Evolutionary conservation across 139 green algal species (phyloP).

Genomic region (Eudorina sp.): DNA sequence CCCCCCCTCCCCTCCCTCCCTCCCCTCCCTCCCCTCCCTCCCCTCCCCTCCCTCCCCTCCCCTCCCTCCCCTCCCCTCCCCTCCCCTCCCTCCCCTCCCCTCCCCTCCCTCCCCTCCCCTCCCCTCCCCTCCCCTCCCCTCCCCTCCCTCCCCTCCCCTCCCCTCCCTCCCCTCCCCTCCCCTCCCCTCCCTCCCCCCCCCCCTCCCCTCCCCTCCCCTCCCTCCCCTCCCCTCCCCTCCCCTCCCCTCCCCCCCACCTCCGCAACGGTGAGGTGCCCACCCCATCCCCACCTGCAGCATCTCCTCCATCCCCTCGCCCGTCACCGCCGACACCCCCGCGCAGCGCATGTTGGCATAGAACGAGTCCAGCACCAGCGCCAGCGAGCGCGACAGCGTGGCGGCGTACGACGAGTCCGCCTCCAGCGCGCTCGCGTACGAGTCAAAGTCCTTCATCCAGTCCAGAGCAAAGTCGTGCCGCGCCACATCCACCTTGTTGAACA

Average conservation of each 20-base stretch:
- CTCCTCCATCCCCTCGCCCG: constrained; percentile 91
- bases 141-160: not conserved
- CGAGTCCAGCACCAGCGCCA: constrained; percentile 91
- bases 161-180: not conserved
- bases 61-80: too few species aligned
- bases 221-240: not conserved
- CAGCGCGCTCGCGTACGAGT: constrained; percentile 86
- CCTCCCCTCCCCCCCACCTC: not conserved
- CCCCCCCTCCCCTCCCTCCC: too few species aligned
- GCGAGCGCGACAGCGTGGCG: constrained; percentile 70
- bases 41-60: too few species aligned
- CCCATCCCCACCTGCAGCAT: constrained; percentile 79
- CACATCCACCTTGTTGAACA: constrained; percentile 98
- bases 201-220: not conserved
- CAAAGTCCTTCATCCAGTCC: constrained; percentile 96
- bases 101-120: too few species aligned
- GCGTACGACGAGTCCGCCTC: constrained; percentile 80
- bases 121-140: not conserved
- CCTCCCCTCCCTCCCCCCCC: not conserved
- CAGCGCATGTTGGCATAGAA: constrained; percentile 91
- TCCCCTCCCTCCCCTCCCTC: too few species aligned
- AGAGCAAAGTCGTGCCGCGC: constrained; percentile 86
- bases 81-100: too few species aligned
- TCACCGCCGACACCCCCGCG: constrained; percentile 93
- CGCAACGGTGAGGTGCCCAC: not conserved